A percentile compares a stretch with the other conserved stretches of the same genome.
Evolutionary conservation across 2,329 filamentous ascomycete genomes (phyloP).

Genomic region (Ophiostoma ips): DNA sequence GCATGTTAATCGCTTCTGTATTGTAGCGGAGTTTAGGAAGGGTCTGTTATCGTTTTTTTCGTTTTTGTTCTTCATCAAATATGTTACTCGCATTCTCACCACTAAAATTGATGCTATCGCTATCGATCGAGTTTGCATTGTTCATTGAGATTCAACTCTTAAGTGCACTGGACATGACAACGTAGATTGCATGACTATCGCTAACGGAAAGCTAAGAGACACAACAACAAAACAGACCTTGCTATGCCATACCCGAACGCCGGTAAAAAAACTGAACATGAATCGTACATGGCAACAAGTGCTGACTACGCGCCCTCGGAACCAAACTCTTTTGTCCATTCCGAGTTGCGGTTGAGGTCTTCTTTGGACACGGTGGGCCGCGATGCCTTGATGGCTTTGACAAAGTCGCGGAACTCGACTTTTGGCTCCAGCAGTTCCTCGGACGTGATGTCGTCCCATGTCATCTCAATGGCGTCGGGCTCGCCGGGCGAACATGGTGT

Average conservation of each 20-base stretch:
- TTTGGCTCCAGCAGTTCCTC: conserved; percentile 78
- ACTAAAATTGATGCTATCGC: background rate
- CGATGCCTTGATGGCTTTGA: conserved; percentile 78
- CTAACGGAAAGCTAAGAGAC: background rate
- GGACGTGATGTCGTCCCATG: conserved; percentile 74
- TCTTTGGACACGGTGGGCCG: conserved; percentile 81
- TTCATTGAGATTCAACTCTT: background rate
- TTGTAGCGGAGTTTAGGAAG: conserved; percentile 3
- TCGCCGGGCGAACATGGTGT: conserved; percentile 95
- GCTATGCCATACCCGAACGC: conserved; percentile 1
- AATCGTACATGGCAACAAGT: background rate
- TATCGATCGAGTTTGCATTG: background rate
- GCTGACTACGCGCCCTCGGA: conserved; percentile 64
- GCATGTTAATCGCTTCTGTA: conserved; percentile 1
- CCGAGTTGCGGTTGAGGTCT: conserved; percentile 69
- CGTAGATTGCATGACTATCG: conserved; percentile 2
- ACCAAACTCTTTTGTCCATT: conserved; percentile 95
- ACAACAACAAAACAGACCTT: background rate
- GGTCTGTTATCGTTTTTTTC: background rate
- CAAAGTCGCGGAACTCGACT: conserved; percentile 79
- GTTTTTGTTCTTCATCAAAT: background rate
- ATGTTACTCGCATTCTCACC: background rate
- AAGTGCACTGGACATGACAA: background rate
- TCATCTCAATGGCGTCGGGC: conserved; percentile 76
- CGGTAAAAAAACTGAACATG: background rate